Evolutionary conservation across 192 early-diverging fungal species (phyloP), one percentile per base, ranked within the genome.

Genomic region (Umbelopsis ramanniana): DNA sequence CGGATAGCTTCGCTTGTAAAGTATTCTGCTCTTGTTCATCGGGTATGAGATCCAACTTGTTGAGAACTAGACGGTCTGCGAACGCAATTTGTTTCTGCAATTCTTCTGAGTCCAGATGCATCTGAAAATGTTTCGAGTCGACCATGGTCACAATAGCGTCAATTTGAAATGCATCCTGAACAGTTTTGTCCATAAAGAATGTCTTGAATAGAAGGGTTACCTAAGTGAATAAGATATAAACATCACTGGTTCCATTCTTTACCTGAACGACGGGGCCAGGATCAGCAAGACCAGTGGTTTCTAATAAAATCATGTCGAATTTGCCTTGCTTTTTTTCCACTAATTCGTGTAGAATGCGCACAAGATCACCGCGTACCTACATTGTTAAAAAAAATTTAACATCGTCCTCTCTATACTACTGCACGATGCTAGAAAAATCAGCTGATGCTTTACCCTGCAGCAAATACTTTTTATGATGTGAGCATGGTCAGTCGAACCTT

Each of bases 221-320:
- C 14, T 4, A n/a, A 10, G 35, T 35, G 67, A 35, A 50, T 68
- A n/a, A 37, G 23, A 12, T 0, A 50, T 46, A 43, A 0, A 12
- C 6, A 29, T 22, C 5, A 23, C 2, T 69, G 21, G 3, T n/a
- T 46, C 2, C 26, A 15, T 21, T 12, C 9, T 48, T 6, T 33
- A 74, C 63, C 63, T 81, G 79, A 26, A 76, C 47, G 5, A 81
- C 75, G 5, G 79, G 79, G 3, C 70, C 79, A n/a, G 80, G 80
- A 60, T 81, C 79, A 22, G 80, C 80, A 19, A 81, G 40, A 3
- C 80, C 80, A 1, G 80, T 81, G 22, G 79, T 81, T 67, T 81
- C 80, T 23, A 81, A 35, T n/a, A 79, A 46, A n/a, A 80, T 71
- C 73, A 73, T 72, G 52, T 80, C 79, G 23, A 73, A 77, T 63